These are phyloP conservation scores for Heritiera fomes DNA, from an alignment of 345 rosid genomes.

Conservation along the genomic window DNA sequence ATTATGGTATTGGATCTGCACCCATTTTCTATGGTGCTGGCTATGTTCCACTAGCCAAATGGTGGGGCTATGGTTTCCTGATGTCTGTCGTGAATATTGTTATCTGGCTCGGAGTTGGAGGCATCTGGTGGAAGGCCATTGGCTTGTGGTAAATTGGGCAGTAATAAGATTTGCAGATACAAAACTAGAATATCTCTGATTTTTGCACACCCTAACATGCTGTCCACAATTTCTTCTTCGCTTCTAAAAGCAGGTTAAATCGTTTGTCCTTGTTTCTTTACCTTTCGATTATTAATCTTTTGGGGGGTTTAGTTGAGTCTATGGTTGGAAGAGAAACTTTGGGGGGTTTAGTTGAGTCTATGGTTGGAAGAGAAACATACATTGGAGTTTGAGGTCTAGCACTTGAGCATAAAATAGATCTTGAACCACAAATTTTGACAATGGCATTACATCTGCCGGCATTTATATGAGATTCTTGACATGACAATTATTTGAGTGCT, in stretches of 20 bases:
- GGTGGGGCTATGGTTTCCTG: constrained; percentile 98
- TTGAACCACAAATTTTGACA: constrained; percentile 41
- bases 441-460: constrained; percentile 1
- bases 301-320: constrained; percentile 18
- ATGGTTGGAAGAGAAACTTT: constrained; percentile 18
- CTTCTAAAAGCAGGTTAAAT: constrained; percentile 12
- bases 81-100: constrained; percentile 75
- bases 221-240: constrained; percentile 11
- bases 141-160: constrained; percentile 92
- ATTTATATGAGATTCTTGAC: not conserved
- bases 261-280: constrained; percentile 30
- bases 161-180: no score
- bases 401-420: constrained; percentile 29
- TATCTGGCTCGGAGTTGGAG: constrained; percentile 97
- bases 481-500: not conserved
- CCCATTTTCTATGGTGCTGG: constrained; percentile 96
- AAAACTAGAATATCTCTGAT: not conserved
- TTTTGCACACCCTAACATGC: constrained; percentile 9
- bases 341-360: no score
- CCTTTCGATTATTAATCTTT: constrained; percentile 26
- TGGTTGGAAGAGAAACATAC: no score
- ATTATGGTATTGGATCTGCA: constrained; percentile 98
- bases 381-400: constrained; percentile 9
- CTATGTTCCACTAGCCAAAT: constrained; percentile 83
- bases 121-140: constrained; percentile 92